Evolutionary conservation across 2,329 filamentous ascomycete genomes (phyloP).

Genomic region (Cladosporium halotolerans): DNA sequence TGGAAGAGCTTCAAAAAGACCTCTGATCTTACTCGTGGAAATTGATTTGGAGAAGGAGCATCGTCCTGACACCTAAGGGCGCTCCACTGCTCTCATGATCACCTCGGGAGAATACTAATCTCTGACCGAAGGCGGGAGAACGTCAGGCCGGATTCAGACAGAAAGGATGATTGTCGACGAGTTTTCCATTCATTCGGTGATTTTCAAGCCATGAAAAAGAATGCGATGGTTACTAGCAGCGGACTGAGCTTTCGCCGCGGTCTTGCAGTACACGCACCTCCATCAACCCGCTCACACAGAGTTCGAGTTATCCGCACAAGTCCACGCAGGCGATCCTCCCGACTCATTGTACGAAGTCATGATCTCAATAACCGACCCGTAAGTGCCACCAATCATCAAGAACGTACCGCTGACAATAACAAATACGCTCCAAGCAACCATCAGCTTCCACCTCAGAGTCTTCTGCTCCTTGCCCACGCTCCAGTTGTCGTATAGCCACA

Average conservation of each 20-base stretch:
- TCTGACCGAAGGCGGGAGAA: too few species aligned
- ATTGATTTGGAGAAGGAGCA: too few species aligned
- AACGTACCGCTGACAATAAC: conserved; percentile 45
- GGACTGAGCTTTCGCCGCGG: neutral
- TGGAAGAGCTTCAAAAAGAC: too few species aligned
- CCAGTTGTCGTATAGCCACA: conserved; percentile 20
- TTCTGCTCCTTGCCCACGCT: conserved; percentile 6
- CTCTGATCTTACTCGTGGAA: too few species aligned
- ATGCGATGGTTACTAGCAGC: too few species aligned
- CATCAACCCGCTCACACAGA: neutral
- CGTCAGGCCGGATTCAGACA: too few species aligned
- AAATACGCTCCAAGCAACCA: conserved; percentile 44
- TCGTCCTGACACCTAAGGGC: too few species aligned
- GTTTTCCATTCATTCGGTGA: too few species aligned
- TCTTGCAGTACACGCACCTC: neutral
- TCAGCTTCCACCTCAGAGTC: conserved; percentile 25
- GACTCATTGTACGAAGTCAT: conserved; percentile 22
- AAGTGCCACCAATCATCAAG: conserved; percentile 39
- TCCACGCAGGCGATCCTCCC: conserved; percentile 17
- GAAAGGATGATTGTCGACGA: too few species aligned
- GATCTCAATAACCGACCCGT: conserved; percentile 38
- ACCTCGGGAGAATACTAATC: too few species aligned
- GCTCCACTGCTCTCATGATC: too few species aligned
- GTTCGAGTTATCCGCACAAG: conserved; percentile 23
- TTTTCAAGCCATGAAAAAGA: too few species aligned